Evolutionary conservation across 768 basidiomycete genomes (phyloP).

Genomic region (Rhodotorula sphaerocarpa): DNA sequence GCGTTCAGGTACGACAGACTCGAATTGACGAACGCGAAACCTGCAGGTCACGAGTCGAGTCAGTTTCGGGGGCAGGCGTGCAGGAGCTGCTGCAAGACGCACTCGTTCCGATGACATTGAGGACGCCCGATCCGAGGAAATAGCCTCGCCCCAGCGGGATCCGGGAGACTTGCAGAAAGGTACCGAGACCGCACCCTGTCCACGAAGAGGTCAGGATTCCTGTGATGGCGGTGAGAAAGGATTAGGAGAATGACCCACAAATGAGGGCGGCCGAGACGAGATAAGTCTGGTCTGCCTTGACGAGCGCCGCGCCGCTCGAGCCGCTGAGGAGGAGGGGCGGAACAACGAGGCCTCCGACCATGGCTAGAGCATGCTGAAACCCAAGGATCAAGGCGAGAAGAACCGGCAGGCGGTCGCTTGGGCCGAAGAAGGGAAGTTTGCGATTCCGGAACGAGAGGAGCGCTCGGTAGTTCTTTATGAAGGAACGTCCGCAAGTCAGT

Average conservation of each 20-base stretch:
- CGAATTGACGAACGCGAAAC: slow-evolving; percentile 9
- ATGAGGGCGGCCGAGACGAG: slow-evolving; percentile 75
- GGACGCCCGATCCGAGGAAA: slow-evolving; percentile 61
- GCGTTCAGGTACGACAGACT: slow-evolving; percentile 12
- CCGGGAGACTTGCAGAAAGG: slow-evolving; percentile 61
- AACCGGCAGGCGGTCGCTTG: neutral
- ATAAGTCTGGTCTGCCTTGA: slow-evolving; percentile 59
- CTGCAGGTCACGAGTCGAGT: neutral
- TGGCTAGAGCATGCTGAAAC: slow-evolving; percentile 37
- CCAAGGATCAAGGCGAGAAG: slow-evolving; percentile 63
- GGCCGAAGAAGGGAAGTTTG: slow-evolving; percentile 10
- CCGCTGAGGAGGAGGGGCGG: slow-evolving; percentile 64
- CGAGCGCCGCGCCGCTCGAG: slow-evolving; percentile 29
- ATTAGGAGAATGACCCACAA: slow-evolving; percentile 41
- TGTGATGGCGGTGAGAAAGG: neutral
- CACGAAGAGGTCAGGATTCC: neutral
- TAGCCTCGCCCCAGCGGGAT: slow-evolving; percentile 9
- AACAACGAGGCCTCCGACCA: slow-evolving; percentile 54
- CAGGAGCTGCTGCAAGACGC: no score
- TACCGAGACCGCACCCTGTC: slow-evolving; percentile 33
- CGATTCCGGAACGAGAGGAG: neutral
- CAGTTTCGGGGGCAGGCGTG: neutral
- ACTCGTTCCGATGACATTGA: slow-evolving; percentile 39
- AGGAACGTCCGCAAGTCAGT: no score
- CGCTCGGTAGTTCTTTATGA: neutral